A percentile compares a stretch with the other conserved stretches of the same genome.
These are phyloP conservation scores for Pontederia crassipes DNA, from an alignment of 176 grass and related monocot species.

Conservation along the genomic window DNA sequence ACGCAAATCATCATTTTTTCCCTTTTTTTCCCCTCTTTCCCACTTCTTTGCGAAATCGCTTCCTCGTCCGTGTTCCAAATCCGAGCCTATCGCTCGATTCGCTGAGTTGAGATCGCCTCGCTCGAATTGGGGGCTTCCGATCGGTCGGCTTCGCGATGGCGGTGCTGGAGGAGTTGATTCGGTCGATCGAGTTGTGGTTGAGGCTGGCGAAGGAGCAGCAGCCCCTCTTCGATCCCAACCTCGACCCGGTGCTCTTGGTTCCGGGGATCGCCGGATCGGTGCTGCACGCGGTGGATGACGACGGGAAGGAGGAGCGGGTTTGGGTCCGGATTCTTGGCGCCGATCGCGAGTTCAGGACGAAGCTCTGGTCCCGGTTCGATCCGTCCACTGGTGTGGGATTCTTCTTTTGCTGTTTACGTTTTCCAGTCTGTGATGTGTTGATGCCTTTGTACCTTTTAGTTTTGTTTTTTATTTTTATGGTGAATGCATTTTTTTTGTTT, in stretches of 20 bases:
- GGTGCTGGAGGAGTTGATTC: constrained; percentile 62
- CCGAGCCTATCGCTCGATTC: no score
- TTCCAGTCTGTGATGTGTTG: no score
- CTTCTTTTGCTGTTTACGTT: no score
- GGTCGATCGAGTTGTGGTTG: constrained; percentile 76
- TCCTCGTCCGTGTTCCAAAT: no score
- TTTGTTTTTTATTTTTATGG: no score
- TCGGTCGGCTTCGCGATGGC: constrained; percentile 19
- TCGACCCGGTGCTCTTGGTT: constrained; percentile 78
- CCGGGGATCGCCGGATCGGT: constrained; percentile 80
- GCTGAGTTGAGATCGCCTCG: no score
- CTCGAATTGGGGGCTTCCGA: no score
- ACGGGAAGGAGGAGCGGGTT: constrained; percentile 62
- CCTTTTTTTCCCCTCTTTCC: no score
- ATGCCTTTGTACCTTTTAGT: no score
- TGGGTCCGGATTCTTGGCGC: constrained; percentile 87
- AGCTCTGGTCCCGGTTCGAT: constrained; percentile 88
- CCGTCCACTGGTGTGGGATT: constrained; percentile 42
- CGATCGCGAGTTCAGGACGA: constrained; percentile 68
- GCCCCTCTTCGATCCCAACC: constrained; percentile 46
- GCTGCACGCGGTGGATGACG: constrained; percentile 54
- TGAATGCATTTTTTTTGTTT: no score
- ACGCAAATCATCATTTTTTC: no score
- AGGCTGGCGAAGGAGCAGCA: constrained; percentile 41
- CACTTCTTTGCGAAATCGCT: no score